Evolutionary conservation across 306 rosid species (phyloP), one percentile per base, ranked within the genome.

Genomic region (Mimosa bimucronata): DNA sequence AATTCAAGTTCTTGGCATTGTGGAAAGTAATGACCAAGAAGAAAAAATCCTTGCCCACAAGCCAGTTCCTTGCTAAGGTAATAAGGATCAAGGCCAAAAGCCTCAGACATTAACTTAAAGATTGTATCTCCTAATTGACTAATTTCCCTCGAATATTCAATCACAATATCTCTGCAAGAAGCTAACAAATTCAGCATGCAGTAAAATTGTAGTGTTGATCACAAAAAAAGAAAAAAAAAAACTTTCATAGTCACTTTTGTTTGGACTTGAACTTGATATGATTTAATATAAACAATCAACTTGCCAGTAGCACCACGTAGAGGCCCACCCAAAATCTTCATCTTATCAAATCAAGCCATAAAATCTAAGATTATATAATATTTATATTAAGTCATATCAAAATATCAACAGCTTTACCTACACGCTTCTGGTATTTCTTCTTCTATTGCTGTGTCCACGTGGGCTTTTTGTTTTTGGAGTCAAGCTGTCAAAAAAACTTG

Each of bases 61-160:
- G n/a, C 58, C 52, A 87, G 44, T 19, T 77, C 77, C 8, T 74
- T 85, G 4, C 87, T 73, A 6, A 89, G 77, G 80, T 76, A 77
- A 66, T 64, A 79, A 44, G 78, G 81, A 31, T 61, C 19, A 19
- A 89, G 79, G n/a, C 88, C 85, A 28, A 86, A 84, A 9, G 86
- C 88, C 69, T 86, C 82, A 6, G 94, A 90, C 55, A 90, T 13
- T 71, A 90, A 52, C 84, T 86, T 90, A 15, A 87, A 87, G 3
- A 88, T 38, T 18, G 79, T 41, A 25, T 4, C 2, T 9, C 89
- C 90, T 28, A 90, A 16, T 11, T 2, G 71, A 80, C 11, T 83
- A 7, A 85, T 77, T 75, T 71, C 46, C 65, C 79, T 67, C 2
- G 88, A 85, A 53, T 86, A 88, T 65, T 82, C 87, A 23, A 68